Evolutionary conservation across 352 stramenopile species (phyloP).

Genomic region (Phytophthora rubi): DNA sequence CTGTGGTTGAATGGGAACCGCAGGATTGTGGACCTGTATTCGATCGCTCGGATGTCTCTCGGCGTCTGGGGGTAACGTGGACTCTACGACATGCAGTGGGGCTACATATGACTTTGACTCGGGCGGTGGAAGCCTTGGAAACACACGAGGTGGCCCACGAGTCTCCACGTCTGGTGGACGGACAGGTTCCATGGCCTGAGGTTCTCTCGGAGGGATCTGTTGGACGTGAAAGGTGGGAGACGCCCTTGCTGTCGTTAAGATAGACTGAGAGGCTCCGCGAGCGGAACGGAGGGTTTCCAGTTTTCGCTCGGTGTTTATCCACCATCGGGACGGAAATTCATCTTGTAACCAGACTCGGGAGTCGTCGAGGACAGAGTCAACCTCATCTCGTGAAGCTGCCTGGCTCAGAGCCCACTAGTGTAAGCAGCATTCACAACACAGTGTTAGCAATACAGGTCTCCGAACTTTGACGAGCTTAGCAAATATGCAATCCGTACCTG

Average conservation of each 20-base stretch:
- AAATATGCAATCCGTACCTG: conserved; percentile 37
- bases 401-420: conserved; percentile 61
- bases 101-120: too few species aligned
- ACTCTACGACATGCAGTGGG: conserved; percentile 36
- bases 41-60: conserved; percentile 23
- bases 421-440: not conserved
- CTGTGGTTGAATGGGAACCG: conserved; percentile 6
- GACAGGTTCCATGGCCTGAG: conserved; percentile 24
- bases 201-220: conserved; percentile 32
- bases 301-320: conserved; percentile 34
- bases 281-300: conserved; percentile 16
- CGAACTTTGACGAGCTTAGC: not conserved
- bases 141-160: conserved; percentile 35
- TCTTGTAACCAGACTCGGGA: conserved; percentile 49
- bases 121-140: conserved; percentile 9
- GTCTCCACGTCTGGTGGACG: conserved; percentile 15
- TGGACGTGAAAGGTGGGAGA: conserved; percentile 25
- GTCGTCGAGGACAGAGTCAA: conserved; percentile 34
- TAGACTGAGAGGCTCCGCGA: conserved; percentile 9
- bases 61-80: conserved; percentile 17
- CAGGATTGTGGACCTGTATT: conserved; percentile 2
- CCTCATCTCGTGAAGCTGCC: conserved; percentile 41
- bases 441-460: not conserved
- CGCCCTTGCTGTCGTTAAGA: conserved; percentile 9
- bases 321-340: conserved; percentile 64